These are phyloP conservation scores for Leersia perrieri DNA, from an alignment of 176 grass and related monocot species.

Conservation along the genomic window DNA sequence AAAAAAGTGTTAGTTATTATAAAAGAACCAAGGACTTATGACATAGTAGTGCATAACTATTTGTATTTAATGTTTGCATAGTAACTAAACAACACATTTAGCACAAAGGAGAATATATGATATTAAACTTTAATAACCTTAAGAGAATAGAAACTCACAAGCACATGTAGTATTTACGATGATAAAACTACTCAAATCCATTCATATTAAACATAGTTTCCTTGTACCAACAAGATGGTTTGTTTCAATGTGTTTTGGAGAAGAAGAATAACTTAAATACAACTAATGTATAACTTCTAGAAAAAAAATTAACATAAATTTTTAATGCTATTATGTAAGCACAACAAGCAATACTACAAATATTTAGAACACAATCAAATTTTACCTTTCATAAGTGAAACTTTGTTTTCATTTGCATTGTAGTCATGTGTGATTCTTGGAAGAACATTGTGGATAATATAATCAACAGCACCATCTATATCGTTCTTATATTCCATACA, in stretches of 20 bases:
- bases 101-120: background rate
- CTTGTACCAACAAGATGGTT: background rate
- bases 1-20: background rate
- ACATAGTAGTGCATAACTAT: background rate
- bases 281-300: background rate
- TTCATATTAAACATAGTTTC: background rate
- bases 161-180: background rate
- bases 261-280: background rate
- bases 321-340: background rate
- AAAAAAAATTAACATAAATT: background rate
- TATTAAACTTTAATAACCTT: too few species aligned
- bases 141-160: too few species aligned
- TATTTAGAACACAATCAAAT: background rate
- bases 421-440: background rate
- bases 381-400: conserved; percentile 15
- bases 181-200: background rate
- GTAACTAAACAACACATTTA: background rate
- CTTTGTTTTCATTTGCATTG: background rate
- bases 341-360: background rate
- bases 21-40: background rate
- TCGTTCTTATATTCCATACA: conserved; percentile 37
- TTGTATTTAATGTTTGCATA: background rate
- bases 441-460: conserved; percentile 26
- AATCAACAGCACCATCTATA: conserved; percentile 25
- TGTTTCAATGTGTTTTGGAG: background rate